phyloP scores from a whole-genome alignment of 2,329 filamentous ascomycete genomes.

The Massarina eburnea region DNA sequence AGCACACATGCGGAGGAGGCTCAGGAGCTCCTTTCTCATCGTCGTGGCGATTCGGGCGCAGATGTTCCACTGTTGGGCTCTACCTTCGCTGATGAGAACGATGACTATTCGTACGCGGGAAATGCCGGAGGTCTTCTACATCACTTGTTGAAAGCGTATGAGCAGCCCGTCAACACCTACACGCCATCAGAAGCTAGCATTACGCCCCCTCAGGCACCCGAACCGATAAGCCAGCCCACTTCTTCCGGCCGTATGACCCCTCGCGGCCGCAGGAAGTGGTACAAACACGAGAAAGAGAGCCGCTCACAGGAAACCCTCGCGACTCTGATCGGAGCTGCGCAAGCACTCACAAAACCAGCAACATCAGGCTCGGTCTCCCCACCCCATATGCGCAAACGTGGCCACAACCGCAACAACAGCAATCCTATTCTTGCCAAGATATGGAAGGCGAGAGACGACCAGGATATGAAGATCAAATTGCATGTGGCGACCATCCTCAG shows the following conservation, averaged over 20 bases:
- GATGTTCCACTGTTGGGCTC: no score
- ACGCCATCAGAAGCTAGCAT: slow-evolving; percentile 18
- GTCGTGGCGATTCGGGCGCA: slow-evolving; percentile 6
- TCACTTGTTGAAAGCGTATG: slow-evolving; percentile 36
- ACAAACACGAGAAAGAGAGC: slow-evolving; percentile 26
- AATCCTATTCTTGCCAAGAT: slow-evolving; percentile 28
- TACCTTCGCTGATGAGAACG: no score
- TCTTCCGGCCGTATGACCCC: slow-evolving; percentile 29
- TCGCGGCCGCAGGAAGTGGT: slow-evolving; percentile 30
- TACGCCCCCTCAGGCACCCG: slow-evolving; percentile 16
- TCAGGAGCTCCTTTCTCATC: slow-evolving; percentile 24
- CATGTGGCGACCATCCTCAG: slow-evolving; percentile 70
- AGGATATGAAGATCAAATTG: slow-evolving; percentile 59
- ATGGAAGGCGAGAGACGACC: slow-evolving; percentile 40
- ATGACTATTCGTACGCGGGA: slow-evolving; percentile 28
- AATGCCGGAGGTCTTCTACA: slow-evolving; percentile 34
- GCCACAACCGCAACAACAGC: no score
- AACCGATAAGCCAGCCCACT: slow-evolving; percentile 6
- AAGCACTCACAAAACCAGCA: slow-evolving; percentile 32
- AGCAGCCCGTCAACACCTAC: slow-evolving; percentile 20
- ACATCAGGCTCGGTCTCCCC: no score
- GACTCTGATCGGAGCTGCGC: slow-evolving; percentile 30
- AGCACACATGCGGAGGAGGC: slow-evolving; percentile 21
- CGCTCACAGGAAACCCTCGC: slow-evolving; percentile 35
- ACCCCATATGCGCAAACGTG: slow-evolving; percentile 25